These are phyloP conservation scores for Naganishia sp. DNA, from an alignment of 1,284 basidiomycete species.

Conservation along the genomic window DNA sequence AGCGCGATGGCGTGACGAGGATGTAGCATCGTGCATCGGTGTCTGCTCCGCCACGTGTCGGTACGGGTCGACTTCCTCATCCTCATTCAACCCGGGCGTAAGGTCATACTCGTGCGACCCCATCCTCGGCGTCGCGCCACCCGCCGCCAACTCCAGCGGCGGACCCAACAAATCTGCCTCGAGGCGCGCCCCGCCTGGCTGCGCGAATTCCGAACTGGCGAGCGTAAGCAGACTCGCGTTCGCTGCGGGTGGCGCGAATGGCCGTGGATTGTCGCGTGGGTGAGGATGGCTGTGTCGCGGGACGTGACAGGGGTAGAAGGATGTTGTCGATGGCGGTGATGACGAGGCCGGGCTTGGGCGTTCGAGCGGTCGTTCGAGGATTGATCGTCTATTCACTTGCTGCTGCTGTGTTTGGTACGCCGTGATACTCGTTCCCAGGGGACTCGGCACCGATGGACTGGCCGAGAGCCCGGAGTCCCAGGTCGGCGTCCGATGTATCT, in stretches of 20 bases:
- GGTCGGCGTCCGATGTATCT: conserved; percentile 14
- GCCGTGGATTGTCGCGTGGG: conserved; percentile 90
- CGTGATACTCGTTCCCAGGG: conserved; percentile 52
- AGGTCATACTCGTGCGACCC: background rate
- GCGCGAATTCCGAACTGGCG: conserved; percentile 84
- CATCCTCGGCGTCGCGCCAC: background rate
- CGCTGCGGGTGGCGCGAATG: conserved; percentile 81
- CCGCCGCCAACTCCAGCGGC: background rate
- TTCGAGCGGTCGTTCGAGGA: background rate
- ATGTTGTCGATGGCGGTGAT: conserved; percentile 26
- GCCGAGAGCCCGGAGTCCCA: conserved; percentile 30
- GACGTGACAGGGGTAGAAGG: conserved; percentile 42
- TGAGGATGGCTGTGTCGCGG: conserved; percentile 87
- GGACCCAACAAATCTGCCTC: background rate
- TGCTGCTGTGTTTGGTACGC: conserved; percentile 58
- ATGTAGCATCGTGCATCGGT: conserved; percentile 2
- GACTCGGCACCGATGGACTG: conserved; percentile 24
- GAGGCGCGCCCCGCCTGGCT: conserved; percentile 46
- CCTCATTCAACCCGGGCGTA: background rate
- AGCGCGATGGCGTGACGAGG: conserved; percentile 3
- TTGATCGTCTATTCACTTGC: conserved; percentile 24
- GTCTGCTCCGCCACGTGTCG: conserved; percentile 1
- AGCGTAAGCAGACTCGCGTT: conserved; percentile 90
- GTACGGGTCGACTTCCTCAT: background rate
- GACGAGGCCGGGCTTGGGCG: background rate